phyloP scores from a whole-genome alignment of 2,329 filamentous ascomycete species.

The Pseudopyricularia javanii region DNA sequence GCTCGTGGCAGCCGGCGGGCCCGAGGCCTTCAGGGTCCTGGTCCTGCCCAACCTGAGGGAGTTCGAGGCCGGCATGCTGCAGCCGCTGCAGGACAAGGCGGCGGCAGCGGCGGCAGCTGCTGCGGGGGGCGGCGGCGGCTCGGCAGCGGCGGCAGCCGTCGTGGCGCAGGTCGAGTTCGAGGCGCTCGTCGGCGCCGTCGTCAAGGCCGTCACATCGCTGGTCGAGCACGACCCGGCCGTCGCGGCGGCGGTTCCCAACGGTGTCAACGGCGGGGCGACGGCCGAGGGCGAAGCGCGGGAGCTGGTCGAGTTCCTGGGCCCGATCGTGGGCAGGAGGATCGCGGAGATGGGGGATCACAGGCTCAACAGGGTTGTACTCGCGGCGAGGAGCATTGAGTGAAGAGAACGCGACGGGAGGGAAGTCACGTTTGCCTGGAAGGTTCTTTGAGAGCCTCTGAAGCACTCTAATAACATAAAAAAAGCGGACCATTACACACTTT shows the following conservation, averaged over 20 bases:
- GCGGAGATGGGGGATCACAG: constrained; percentile 29
- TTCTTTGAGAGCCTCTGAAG: not conserved
- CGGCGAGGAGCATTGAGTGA: constrained; percentile 43
- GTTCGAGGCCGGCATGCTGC: constrained; percentile 40
- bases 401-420: no score
- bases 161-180: constrained; percentile 32
- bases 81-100: constrained; percentile 39
- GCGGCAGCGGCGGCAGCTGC: constrained; percentile 9
- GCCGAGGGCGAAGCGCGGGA: constrained; percentile 27
- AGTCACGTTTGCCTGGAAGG: constrained; percentile 6
- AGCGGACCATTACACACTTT: no score
- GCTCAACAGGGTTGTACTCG: constrained; percentile 38
- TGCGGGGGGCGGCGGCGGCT: not conserved
- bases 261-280: constrained; percentile 23
- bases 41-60: constrained; percentile 42
- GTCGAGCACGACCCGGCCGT: constrained; percentile 15
- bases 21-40: constrained; percentile 43
- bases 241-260: constrained; percentile 21
- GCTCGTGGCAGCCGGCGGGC: constrained; percentile 62
- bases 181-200: constrained; percentile 41
- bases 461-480: no score
- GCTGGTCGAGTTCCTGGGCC: constrained; percentile 41
- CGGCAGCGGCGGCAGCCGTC: not conserved
- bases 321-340: constrained; percentile 38
- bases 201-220: constrained; percentile 38